These are phyloP conservation scores for Penicillium verrucosum DNA, from an alignment of 2,329 filamentous ascomycete genomes.

Conservation along the genomic window DNA sequence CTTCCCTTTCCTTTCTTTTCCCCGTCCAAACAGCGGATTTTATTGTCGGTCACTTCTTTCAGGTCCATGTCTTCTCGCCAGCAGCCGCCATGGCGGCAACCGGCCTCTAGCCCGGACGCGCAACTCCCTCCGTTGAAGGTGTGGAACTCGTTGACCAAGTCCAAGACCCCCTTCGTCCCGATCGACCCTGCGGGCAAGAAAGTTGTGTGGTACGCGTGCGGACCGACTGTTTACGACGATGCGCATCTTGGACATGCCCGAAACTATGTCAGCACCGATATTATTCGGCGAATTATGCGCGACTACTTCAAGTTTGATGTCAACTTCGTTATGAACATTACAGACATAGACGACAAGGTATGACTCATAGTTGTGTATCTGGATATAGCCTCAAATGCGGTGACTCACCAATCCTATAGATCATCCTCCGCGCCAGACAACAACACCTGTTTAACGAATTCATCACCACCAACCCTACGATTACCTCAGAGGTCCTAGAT, in stretches of 20 bases:
- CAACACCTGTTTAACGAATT: constrained; percentile 73
- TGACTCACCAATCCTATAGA: constrained; percentile 42
- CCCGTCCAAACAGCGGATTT: constrained; percentile 16
- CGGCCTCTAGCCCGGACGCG: constrained; percentile 30
- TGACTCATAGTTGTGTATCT: neutral
- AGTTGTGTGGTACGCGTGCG: constrained; percentile 85
- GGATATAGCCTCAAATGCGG: neutral
- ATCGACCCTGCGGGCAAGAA: constrained; percentile 64
- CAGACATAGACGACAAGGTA: constrained; percentile 75
- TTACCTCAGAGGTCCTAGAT: constrained; percentile 47
- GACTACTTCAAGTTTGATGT: constrained; percentile 82
- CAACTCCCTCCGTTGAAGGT: constrained; percentile 62
- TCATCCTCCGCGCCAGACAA: constrained; percentile 66
- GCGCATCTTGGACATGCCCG: constrained; percentile 78
- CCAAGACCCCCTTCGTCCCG: constrained; percentile 71
- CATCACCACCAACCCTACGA: constrained; percentile 50
- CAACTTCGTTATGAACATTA: constrained; percentile 90
- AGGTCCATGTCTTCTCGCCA: constrained; percentile 37
- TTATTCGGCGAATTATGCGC: constrained; percentile 75
- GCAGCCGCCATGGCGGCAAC: constrained; percentile 47
- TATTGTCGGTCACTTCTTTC: constrained; percentile 11
- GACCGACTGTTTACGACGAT: constrained; percentile 81
- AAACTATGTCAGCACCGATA: constrained; percentile 89
- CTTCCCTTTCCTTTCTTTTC: constrained; percentile 10
- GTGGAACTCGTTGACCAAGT: constrained; percentile 75